Evolutionary conservation across 768 basidiomycete genomes (phyloP).

Genomic region (Obba rivulosa): DNA sequence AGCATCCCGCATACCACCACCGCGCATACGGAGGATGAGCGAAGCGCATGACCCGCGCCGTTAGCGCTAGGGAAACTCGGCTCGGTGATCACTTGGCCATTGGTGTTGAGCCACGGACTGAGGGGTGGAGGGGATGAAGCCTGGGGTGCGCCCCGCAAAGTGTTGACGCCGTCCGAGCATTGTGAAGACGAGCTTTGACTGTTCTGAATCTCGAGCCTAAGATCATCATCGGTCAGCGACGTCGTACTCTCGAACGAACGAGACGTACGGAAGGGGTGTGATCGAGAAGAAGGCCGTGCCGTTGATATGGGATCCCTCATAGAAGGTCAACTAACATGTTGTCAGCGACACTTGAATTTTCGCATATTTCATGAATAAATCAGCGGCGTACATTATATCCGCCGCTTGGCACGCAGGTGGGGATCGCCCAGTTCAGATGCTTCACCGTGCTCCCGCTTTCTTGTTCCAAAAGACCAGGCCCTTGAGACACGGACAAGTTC

Average conservation of each 20-base stretch:
- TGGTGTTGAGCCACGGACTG: constrained; percentile 19
- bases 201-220: constrained; percentile 12
- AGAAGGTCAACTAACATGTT: constrained; percentile 38
- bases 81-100: too few relatives aligned
- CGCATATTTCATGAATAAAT: background rate
- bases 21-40: too few relatives aligned
- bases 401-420: constrained; percentile 36
- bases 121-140: constrained; percentile 15
- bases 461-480: constrained; percentile 32
- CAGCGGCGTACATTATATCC: constrained; percentile 36
- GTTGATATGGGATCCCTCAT: constrained; percentile 39
- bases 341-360: background rate
- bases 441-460: constrained; percentile 41
- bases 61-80: too few relatives aligned
- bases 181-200: too few relatives aligned
- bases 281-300: constrained; percentile 33
- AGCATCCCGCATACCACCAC: too few relatives aligned
- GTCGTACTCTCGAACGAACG: constrained; percentile 5
- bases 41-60: too few relatives aligned
- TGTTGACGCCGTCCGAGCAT: constrained; percentile 20
- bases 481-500: constrained; percentile 42
- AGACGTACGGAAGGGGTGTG: constrained; percentile 34
- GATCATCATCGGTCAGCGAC: background rate
- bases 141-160: constrained; percentile 20
- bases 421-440: constrained; percentile 32